These are phyloP conservation scores for Fusarium anguioides DNA, from an alignment of 2,329 filamentous ascomycete species.

Conservation along the genomic window DNA sequence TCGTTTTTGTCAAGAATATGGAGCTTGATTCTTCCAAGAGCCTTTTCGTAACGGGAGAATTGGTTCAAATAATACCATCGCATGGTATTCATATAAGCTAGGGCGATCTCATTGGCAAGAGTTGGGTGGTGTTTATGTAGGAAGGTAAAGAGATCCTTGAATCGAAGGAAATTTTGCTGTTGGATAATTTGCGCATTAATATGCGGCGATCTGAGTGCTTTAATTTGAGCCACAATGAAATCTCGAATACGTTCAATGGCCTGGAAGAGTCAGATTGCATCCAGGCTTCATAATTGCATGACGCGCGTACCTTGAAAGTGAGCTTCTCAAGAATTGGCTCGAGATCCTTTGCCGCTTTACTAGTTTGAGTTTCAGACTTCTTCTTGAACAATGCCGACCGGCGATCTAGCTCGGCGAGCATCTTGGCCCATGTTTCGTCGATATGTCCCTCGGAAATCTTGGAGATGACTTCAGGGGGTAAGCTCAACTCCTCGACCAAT, in stretches of 20 bases:
- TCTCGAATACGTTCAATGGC: conserved; percentile 95
- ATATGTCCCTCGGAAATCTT: conserved; percentile 90
- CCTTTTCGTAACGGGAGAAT: conserved; percentile 86
- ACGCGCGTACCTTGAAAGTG: conserved; percentile 73
- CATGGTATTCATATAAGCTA: conserved; percentile 98
- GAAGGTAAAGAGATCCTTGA: conserved; percentile 89
- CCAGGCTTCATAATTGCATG: neutral
- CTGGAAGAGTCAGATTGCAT: conserved; percentile 51
- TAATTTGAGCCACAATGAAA: conserved; percentile 93
- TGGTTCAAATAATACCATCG: conserved; percentile 96
- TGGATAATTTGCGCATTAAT: conserved; percentile 98
- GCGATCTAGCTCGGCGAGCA: conserved; percentile 84
- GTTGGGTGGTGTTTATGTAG: conserved; percentile 82
- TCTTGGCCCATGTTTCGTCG: conserved; percentile 88
- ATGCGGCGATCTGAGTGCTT: conserved; percentile 90
- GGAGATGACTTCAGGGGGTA: conserved; percentile 84
- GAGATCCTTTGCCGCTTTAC: conserved; percentile 85
- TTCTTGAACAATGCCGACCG: conserved; percentile 78
- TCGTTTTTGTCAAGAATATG: conserved; percentile 87
- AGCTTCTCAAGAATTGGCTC: conserved; percentile 87
- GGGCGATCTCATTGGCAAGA: conserved; percentile 89
- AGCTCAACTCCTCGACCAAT: conserved; percentile 89
- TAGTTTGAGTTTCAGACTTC: conserved; percentile 68
- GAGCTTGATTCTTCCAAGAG: conserved; percentile 85
- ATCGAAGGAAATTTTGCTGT: conserved; percentile 88